Evolutionary conservation across 1,284 basidiomycete genomes (phyloP).

Genomic region (Pseudozyma pruni): DNA sequence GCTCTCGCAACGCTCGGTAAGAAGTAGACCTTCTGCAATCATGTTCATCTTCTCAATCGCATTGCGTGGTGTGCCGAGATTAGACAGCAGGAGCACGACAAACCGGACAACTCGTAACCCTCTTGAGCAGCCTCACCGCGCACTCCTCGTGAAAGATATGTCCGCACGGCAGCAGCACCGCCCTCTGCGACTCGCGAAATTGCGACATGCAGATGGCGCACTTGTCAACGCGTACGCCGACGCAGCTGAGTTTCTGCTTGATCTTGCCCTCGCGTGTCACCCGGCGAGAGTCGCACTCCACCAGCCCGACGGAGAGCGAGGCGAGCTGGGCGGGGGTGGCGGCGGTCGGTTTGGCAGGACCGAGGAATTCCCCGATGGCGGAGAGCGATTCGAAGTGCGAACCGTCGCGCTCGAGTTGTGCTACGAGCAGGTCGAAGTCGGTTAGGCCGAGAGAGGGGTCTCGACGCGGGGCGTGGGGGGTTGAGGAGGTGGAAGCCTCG

Average conservation of each 20-base stretch:
- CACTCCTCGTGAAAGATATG: constrained; percentile 71
- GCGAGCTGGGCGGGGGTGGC: constrained; percentile 65
- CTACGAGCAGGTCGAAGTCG: constrained; percentile 64
- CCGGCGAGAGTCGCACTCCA: constrained; percentile 77
- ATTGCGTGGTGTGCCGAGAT: neutral
- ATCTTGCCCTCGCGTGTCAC: constrained; percentile 77
- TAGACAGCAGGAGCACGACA: constrained; percentile 43
- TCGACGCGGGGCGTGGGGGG: constrained; percentile 3
- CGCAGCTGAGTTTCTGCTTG: constrained; percentile 79
- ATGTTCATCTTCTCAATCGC: neutral
- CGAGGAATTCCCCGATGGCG: constrained; percentile 75
- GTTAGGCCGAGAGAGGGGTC: constrained; percentile 46
- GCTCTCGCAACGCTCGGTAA: constrained; percentile 51
- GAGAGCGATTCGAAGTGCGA: constrained; percentile 70
- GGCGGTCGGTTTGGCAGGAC: constrained; percentile 70
- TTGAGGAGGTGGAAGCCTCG: neutral
- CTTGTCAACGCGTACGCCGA: constrained; percentile 79
- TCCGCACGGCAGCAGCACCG: constrained; percentile 76
- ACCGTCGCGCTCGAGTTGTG: constrained; percentile 46
- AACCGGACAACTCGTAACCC: constrained; percentile 40
- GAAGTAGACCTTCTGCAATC: constrained; percentile 4
- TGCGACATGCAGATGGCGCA: constrained; percentile 83
- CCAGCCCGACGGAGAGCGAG: constrained; percentile 72
- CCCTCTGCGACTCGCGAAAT: constrained; percentile 76
- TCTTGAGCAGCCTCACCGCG: constrained; percentile 29